Conservation (phyloP, 2,329 filamentous ascomycete genomes). For the Colletotrichum godetiae region DNA sequence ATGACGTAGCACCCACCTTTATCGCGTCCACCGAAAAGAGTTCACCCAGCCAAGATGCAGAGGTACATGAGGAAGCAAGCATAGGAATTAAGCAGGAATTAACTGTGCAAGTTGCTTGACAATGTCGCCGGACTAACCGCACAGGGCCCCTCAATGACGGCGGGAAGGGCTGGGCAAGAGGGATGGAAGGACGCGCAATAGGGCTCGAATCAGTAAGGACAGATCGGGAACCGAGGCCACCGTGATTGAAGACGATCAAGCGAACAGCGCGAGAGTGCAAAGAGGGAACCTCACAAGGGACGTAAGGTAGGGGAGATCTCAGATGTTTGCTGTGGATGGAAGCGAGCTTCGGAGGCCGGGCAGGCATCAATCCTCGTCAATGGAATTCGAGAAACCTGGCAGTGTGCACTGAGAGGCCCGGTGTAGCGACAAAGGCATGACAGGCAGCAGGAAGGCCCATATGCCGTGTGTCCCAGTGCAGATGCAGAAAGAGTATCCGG, state of each 20-base stretch:
- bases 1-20: conserved; percentile 34
- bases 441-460: conserved; percentile 14
- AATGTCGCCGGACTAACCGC: conserved; percentile 21
- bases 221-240: conserved; percentile 19
- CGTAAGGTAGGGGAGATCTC: not conserved
- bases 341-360: not conserved
- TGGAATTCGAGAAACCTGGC: conserved; percentile 16
- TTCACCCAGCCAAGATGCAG: conserved; percentile 16
- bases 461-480: not conserved
- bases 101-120: not conserved
- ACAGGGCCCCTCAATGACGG: conserved; percentile 21
- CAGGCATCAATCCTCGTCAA: not conserved
- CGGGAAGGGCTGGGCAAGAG: conserved; percentile 14
- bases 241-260: not conserved
- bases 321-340: not conserved
- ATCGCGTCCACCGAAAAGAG: conserved; percentile 10
- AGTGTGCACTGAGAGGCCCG: not conserved
- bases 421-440: not conserved
- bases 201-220: conserved; percentile 24
- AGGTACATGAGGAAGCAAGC: not conserved
- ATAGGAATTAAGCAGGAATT: conserved; percentile 7
- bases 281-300: not conserved
- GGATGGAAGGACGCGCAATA: conserved; percentile 29
- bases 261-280: not conserved
- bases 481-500: too few species aligned